Base-by-base conservation (phyloP, 257 asterid species). In the Rubia yunnanensis region DNA sequence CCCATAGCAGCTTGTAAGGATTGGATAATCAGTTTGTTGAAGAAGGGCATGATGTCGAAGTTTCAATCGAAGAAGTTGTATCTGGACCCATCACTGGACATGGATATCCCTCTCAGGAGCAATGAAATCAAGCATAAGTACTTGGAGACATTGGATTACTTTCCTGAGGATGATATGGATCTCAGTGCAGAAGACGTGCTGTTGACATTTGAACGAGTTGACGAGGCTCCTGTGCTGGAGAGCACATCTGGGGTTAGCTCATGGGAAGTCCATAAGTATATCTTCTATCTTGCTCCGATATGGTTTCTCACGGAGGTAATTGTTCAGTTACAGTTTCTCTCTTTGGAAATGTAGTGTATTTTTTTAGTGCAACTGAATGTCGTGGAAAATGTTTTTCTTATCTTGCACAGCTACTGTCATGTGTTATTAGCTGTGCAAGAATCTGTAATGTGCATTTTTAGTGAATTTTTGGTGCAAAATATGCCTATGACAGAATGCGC, bases 251-350 rank as follows among this genome's bases (percentile, higher is more conserved):
- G 75, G 57, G 83, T 48, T 46, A 57, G 75, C 72, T 78, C 79
- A 23, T 69, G 72, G 80, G 83, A 81, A 74, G 72, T 78, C 32
- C 64, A 83, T 50, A 73, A 55, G 35, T 83, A 74, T 69, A 80
- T 88, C 78, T 76, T 86, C 65, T 84, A 72, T 74, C 92, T 88
- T 69, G 85, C 92, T 56, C 96, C 92, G 0, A 49, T 86, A 57
- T 88, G 96, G 92, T 88, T 88, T 71, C 46, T 71, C 15, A 84
- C 95, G 14, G 96, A 88, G 96, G 96, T 88, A 80, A 53, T 61
- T 66, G 10, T 71, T 53, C 66, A 28, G 63, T 58, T 6, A 36
- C 20, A 5, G 34, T 58, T 46, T 17, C 41, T 2, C 20, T 71
- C 57, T 26, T 56, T 36, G 41, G 26, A 28, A 13, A 41, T 26